Evolutionary conservation across 257 asterid species (phyloP).

Genomic region (Solanum dulcamara): DNA sequence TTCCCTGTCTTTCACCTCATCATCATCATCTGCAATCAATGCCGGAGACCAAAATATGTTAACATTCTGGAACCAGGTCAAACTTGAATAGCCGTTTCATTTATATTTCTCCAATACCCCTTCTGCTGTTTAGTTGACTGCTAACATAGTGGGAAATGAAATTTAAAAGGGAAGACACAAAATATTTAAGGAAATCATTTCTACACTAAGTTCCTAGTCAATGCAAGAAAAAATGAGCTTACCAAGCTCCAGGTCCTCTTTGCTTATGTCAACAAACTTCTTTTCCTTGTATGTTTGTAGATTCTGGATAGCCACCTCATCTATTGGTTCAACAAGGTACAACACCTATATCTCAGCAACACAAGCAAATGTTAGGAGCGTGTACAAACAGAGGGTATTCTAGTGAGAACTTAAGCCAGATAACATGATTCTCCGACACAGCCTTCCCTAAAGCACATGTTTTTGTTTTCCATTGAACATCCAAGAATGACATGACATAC

Average conservation of each 20-base stretch:
- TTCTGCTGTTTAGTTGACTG: background rate
- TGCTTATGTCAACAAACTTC: conserved; percentile 95
- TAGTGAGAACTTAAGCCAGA: background rate
- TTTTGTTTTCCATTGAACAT: background rate
- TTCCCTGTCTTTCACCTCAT: conserved; percentile 87
- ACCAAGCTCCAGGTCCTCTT: conserved; percentile 97
- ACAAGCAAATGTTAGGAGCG: background rate
- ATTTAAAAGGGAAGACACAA: background rate
- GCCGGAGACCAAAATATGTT: background rate
- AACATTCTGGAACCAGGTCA: background rate
- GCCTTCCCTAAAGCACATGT: background rate
- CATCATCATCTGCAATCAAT: conserved; percentile 54
- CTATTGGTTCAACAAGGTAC: conserved; percentile 88
- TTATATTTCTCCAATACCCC: background rate
- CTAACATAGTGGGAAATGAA: background rate
- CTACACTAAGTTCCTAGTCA: background rate
- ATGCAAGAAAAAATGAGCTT: conserved; percentile 7
- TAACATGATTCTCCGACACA: background rate
- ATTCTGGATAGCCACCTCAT: conserved; percentile 91
- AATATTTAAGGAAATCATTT: background rate
- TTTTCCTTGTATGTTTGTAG: conserved; percentile 92
- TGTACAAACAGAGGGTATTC: background rate
- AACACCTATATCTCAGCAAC: conserved; percentile 43
- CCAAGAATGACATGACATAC: background rate
- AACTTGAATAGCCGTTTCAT: background rate